Evolutionary conservation across 768 basidiomycete species (phyloP), one percentile per base, ranked within the genome.

Genomic region (Tulasnella sp.): DNA sequence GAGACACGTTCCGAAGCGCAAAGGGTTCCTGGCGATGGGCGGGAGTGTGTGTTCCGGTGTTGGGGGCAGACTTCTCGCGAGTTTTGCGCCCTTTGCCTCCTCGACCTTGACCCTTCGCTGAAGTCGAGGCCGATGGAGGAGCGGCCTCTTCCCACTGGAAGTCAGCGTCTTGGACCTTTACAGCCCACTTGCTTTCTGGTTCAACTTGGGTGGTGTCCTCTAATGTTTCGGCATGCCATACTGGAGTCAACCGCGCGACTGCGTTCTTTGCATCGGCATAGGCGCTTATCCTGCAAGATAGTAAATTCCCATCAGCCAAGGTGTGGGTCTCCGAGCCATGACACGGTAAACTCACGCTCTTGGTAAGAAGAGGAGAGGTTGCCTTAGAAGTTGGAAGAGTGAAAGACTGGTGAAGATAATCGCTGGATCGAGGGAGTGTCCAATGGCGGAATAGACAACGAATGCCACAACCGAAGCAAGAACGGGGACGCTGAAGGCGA

Each of bases 361-460:
- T 17, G 89, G 89, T 42, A 90, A 82, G 81, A 89, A 89, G 87
- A 89, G 87, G 85, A 90, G 87, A 0, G 91, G 90, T 81, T 91
- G 90, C 17, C 90, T 87, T 42, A 91, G 86, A 29, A 92, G 85
- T 84, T 89, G 83, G 83, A 90, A 89, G 75, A 91, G 82, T 77
- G 88, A 87, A 74, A 91, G 83, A 31, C 87, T 89, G 6, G 91
- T 84, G 81, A 93, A 93, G 75, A 92, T 89, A 76, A 90, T 34
- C 58, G 90, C 90, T 34, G 89, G 87, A 81, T 91, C 87, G 79
- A 91, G 88, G 17, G 83, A 82, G 74, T 86, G 81, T 17, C 86
- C 85, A 3, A 86, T 86, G 19, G 85, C 83, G 1, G 88, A 89
- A 81, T 91, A 92, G 2, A 89, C 88, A 29, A 91, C 86, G 79